phyloP scores from a whole-genome alignment of 2,329 filamentous ascomycete genomes.

The Basipetospora chlamydospora region DNA sequence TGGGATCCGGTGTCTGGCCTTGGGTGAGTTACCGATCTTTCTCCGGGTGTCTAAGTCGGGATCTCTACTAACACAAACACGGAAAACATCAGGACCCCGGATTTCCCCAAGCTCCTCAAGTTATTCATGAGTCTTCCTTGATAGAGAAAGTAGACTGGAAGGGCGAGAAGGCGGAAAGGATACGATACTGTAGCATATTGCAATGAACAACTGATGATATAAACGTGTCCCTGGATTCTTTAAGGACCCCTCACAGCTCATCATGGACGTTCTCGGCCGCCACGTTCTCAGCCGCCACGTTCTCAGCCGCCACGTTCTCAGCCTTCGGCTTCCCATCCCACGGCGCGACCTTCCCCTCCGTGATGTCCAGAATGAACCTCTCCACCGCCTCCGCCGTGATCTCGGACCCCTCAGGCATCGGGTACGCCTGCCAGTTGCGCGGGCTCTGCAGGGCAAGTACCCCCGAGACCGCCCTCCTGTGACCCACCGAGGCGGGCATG shows the following conservation, averaged over 20 bases:
- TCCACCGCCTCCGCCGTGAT: conserved; percentile 23
- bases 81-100: conserved; percentile 1
- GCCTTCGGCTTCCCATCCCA: conserved; percentile 16
- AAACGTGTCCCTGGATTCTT: background rate
- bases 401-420: conserved; percentile 14
- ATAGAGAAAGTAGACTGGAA: background rate
- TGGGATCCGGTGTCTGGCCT: conserved; percentile 5
- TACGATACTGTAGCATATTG: too few relatives aligned
- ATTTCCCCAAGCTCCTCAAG: conserved; percentile 2
- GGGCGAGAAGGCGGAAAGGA: too few relatives aligned
- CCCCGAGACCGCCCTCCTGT: conserved; percentile 7
- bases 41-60: background rate
- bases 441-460: conserved; percentile 30
- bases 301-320: background rate
- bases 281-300: background rate
- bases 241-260: conserved; percentile 1
- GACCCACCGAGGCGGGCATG: conserved; percentile 24
- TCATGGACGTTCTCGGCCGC: background rate
- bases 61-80: background rate
- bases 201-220: background rate
- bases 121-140: conserved; percentile 4
- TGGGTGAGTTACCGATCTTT: conserved; percentile 4
- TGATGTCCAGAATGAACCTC: conserved; percentile 28
- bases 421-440: conserved; percentile 27
- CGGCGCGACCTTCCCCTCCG: conserved; percentile 23